phyloP scores from a whole-genome alignment of 805 yeast genomes.

The Lipomyces orientalis region DNA sequence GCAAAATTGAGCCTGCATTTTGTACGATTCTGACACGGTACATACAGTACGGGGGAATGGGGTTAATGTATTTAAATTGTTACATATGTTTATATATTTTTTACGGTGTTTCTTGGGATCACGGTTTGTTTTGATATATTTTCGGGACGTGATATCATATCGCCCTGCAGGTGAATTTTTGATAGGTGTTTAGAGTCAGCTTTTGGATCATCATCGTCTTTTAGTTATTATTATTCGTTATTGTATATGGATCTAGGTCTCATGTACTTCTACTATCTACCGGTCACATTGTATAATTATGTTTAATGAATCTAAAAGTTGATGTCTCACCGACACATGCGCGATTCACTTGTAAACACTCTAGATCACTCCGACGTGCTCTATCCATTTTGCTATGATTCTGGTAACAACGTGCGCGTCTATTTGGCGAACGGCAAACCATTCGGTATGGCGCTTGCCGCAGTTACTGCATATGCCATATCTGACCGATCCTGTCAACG shows the following conservation, averaged over 20 bases:
- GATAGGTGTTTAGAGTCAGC: neutral
- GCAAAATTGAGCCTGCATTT: neutral
- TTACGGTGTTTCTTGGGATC: neutral
- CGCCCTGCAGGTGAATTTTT: neutral
- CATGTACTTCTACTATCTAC: neutral
- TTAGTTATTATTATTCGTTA: neutral
- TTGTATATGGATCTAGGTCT: neutral
- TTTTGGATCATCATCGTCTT: slow-evolving; percentile 1
- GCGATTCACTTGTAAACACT: neutral
- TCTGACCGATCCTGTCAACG: neutral
- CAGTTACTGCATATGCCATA: slow-evolving; percentile 20
- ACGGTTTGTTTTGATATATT: neutral
- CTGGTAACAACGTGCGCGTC: slow-evolving; percentile 19
- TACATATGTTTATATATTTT: neutral
- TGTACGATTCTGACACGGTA: neutral
- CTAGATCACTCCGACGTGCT: slow-evolving; percentile 27
- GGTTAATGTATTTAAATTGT: neutral
- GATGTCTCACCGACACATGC: neutral
- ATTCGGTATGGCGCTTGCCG: slow-evolving; percentile 32
- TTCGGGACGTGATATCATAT: neutral
- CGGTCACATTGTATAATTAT: neutral
- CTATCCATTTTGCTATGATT: slow-evolving; percentile 29
- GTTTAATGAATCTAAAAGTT: neutral
- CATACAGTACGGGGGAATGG: no score
- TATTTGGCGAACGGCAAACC: slow-evolving; percentile 32